Conservation (phyloP, 129 eudicot species). For the Tagetes erecta region DNA sequence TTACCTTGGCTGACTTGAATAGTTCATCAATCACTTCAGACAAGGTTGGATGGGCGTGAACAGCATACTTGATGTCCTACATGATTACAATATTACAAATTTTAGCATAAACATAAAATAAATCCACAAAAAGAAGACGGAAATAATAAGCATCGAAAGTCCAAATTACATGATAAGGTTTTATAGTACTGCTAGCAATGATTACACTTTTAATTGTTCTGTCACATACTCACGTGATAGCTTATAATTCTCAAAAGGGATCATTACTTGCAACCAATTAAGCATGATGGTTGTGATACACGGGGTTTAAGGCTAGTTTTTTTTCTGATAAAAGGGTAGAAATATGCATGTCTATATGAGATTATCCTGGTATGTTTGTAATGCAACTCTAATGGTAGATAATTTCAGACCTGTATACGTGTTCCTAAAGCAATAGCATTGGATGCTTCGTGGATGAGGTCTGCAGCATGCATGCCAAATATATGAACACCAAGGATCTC, state of each 20-base stretch:
- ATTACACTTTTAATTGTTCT: not conserved
- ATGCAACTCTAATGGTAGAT: not conserved
- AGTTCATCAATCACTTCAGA: slow-evolving; percentile 97
- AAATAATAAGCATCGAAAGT: not conserved
- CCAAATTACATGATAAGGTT: not conserved
- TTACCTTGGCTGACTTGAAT: slow-evolving; percentile 96
- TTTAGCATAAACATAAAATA: slow-evolving; percentile 11
- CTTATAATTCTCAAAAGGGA: not conserved
- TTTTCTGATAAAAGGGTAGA: not conserved
- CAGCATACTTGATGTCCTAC: slow-evolving; percentile 89
- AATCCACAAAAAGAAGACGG: not conserved
- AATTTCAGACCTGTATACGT: slow-evolving; percentile 65
- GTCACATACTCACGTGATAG: not conserved
- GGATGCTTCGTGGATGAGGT: slow-evolving; percentile 96
- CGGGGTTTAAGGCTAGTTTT: too few species aligned
- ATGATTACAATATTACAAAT: slow-evolving; percentile 23
- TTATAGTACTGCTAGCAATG: not conserved
- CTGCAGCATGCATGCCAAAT: slow-evolving; percentile 98
- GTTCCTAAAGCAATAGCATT: slow-evolving; percentile 98
- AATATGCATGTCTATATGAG: not conserved
- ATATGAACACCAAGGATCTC: slow-evolving; percentile 99
- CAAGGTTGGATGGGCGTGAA: slow-evolving; percentile 98
- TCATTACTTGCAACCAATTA: not conserved
- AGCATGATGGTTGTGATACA: not conserved
- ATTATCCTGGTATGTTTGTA: not conserved